Evolutionary conservation across 495 filamentous ascomycete species (phyloP), one percentile per base, ranked within the genome.

Genomic region (Aspergillus asperescens): DNA sequence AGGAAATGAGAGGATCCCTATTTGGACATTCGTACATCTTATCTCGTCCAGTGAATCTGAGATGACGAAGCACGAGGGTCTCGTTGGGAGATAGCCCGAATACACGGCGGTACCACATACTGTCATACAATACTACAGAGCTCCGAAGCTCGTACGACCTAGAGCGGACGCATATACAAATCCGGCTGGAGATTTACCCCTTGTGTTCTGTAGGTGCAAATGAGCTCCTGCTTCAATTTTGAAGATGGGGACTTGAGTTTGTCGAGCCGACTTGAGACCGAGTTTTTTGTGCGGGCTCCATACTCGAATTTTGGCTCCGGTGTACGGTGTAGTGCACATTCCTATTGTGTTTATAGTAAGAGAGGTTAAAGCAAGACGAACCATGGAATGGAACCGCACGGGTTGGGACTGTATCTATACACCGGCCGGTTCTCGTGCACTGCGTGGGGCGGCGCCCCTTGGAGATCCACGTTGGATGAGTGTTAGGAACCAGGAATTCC

Each of bases 141-240:
- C 23, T 31, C 40, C 29, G 41, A 34, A 45, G 40, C 42, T 53
- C 51, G 51, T 47, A 54, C 51, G 47, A 40, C 24, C 15, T n/a
- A n/a, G n/a, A n/a, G n/a, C 51, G 51, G 42, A 54, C 22, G 51
- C 42, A 54, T 47, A 47, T 47, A 46, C 42, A 47, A 40, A 47
- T 47, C 1, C 18, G 42, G 51, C 23, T n/a, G 19, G 22, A 43
- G 38, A 35, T 51, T 43, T 18, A 47, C 9, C 23, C 41, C 23
- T 15, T 35, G 29, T 29, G 28, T 8, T n/a, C 10, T 7, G 8
- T 5, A 2, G 7, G 41, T 37, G 34, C 34, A 37, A n/a, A n/a
- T n/a, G n/a, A n/a, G n/a, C n/a, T n/a, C n/a, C n/a, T 35, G 19
- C 44, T 16, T 32, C 19, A 47, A 9, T 47, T 35, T 15, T 19